Evolutionary conservation across 495 filamentous ascomycete genomes (phyloP).

Genomic region (Rhizodiscina lignyota): DNA sequence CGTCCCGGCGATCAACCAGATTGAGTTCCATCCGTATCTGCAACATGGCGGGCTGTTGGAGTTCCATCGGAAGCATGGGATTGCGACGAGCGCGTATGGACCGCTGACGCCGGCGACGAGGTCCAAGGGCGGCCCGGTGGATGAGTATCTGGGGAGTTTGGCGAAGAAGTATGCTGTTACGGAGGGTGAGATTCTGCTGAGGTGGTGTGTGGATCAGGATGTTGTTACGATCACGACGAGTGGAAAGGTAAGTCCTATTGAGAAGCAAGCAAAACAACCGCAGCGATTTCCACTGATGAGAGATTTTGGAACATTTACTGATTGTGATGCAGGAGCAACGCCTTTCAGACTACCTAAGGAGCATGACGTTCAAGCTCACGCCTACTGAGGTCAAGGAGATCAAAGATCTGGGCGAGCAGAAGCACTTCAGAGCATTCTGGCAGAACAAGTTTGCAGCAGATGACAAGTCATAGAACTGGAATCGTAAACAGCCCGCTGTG

Average conservation of each 20-base stretch:
- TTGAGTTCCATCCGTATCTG: slow-evolving; percentile 79
- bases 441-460: slow-evolving; percentile 36
- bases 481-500: no score
- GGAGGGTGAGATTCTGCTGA: slow-evolving; percentile 47
- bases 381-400: slow-evolving; percentile 56
- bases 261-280: no score
- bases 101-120: slow-evolving; percentile 51
- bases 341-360: slow-evolving; percentile 45
- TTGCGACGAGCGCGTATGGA: slow-evolving; percentile 53
- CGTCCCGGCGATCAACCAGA: slow-evolving; percentile 64
- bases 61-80: slow-evolving; percentile 48
- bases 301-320: neutral
- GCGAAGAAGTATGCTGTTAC: slow-evolving; percentile 66
- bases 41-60: slow-evolving; percentile 53
- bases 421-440: slow-evolving; percentile 60
- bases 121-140: slow-evolving; percentile 46
- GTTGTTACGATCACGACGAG: slow-evolving; percentile 66
- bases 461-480: slow-evolving; percentile 29
- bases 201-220: slow-evolving; percentile 72
- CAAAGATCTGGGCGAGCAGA: slow-evolving; percentile 36
- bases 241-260: slow-evolving; percentile 28
- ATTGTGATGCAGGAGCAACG: slow-evolving; percentile 39
- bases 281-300: neutral
- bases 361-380: slow-evolving; percentile 53
- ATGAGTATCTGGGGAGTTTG: slow-evolving; percentile 38